A percentile compares a stretch with the other conserved stretches of the same genome.
These are phyloP conservation scores for Fusarium sp. DNA, from an alignment of 2,329 filamentous ascomycete species.

Conservation along the genomic window DNA sequence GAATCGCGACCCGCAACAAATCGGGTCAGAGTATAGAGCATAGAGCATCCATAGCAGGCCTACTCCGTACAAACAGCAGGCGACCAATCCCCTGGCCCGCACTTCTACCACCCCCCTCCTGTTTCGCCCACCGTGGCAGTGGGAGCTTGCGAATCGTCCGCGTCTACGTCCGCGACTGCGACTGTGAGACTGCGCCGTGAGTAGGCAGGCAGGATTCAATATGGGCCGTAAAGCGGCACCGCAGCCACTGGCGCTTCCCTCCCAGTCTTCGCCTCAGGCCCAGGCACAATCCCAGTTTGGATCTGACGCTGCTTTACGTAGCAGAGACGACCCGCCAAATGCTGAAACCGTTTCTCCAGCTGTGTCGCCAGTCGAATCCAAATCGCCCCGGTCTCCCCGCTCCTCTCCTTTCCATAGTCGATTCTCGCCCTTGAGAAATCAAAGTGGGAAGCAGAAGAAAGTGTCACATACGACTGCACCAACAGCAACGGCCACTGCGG, in stretches of 20 bases:
- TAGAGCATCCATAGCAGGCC: background rate
- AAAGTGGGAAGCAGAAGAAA: constrained; percentile 45
- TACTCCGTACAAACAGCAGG: constrained; percentile 8
- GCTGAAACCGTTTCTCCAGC: constrained; percentile 50
- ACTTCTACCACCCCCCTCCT: constrained; percentile 35
- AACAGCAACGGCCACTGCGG: constrained; percentile 26
- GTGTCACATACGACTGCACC: constrained; percentile 44
- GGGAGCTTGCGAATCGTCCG: constrained; percentile 44
- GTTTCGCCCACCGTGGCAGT: constrained; percentile 43
- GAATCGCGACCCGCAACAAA: constrained; percentile 31
- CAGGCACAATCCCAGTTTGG: constrained; percentile 35
- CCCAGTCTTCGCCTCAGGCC: constrained; percentile 38
- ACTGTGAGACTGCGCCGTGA: constrained; percentile 45
- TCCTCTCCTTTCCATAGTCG: constrained; percentile 61
- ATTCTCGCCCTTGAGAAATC: constrained; percentile 54
- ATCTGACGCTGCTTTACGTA: constrained; percentile 56
- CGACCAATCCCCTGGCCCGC: constrained; percentile 39
- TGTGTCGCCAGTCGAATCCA: constrained; percentile 54
- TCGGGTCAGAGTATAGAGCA: constrained; percentile 16
- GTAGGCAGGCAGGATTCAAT: constrained; percentile 47
- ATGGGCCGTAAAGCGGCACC: constrained; percentile 72
- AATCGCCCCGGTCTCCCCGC: constrained; percentile 60
- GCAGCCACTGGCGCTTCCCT: constrained; percentile 66
- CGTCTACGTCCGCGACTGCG: constrained; percentile 29
- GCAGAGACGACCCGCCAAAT: constrained; percentile 49